These are phyloP conservation scores for Scutellaria baicalensis DNA, from an alignment of 257 asterid genomes.

Conservation along the genomic window DNA sequence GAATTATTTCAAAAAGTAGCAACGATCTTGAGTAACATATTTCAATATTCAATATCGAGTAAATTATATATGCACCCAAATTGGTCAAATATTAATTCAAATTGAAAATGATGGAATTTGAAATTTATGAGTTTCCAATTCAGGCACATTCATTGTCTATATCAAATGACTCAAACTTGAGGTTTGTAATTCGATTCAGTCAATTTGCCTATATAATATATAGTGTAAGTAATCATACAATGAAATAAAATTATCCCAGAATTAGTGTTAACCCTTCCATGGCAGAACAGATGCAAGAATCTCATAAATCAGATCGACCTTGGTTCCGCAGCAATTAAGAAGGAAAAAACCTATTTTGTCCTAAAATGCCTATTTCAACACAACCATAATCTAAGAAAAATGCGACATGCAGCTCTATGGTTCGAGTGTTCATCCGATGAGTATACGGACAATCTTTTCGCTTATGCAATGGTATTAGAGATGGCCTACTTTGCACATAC, in stretches of 20 bases:
- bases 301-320: neutral
- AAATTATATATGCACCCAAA: too few species aligned
- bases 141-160: too few species aligned
- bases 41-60: too few species aligned
- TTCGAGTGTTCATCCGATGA: neutral
- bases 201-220: too few species aligned
- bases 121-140: too few species aligned
- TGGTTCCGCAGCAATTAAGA: neutral
- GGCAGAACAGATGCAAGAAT: conserved; percentile 7
- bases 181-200: too few species aligned
- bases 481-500: conserved; percentile 34
- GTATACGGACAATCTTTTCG: neutral
- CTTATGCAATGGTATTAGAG: neutral
- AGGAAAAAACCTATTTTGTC: neutral
- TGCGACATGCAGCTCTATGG: neutral
- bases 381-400: neutral
- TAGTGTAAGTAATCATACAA: neutral
- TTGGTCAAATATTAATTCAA: too few species aligned
- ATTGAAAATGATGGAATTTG: too few species aligned
- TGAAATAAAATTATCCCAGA: neutral
- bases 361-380: conserved; percentile 3
- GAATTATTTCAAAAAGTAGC: too few species aligned
- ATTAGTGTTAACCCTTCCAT: neutral
- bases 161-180: too few species aligned
- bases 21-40: too few species aligned